Conservation (phyloP, 2,329 filamentous ascomycete species). For the Mycocentrospora acerina region DNA sequence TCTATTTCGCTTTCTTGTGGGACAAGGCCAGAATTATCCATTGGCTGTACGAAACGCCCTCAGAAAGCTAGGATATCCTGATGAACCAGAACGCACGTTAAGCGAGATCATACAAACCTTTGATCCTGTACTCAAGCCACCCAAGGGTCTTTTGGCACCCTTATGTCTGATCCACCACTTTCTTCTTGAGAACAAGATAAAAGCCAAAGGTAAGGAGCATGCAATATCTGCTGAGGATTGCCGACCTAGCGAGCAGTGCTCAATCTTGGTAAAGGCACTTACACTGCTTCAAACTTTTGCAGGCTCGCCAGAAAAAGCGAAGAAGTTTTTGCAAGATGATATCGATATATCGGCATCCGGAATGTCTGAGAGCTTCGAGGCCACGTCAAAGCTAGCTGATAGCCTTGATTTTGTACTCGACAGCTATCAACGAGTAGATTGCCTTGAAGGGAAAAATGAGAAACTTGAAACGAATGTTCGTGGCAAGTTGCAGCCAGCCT, state of each 20-base stretch:
- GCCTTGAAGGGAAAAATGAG: conserved; percentile 1
- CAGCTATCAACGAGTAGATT: not conserved
- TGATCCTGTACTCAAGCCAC: conserved; percentile 1
- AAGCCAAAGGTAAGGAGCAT: not conserved
- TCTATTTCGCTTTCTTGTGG: conserved; percentile 7
- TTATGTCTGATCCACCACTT: conserved; percentile 5
- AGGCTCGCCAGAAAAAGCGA: conserved; percentile 2
- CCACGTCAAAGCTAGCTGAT: not conserved
- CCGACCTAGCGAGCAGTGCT: not conserved
- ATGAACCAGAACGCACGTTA: not conserved
- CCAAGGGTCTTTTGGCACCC: not conserved
- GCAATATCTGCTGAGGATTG: not conserved
- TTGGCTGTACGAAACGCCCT: conserved; percentile 6
- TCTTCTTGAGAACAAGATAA: not conserved
- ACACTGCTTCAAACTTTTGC: conserved; percentile 9
- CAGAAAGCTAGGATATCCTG: conserved; percentile 5
- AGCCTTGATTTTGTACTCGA: conserved; percentile 8
- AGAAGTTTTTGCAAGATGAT: conserved; percentile 3
- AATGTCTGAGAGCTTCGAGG: conserved; percentile 4
- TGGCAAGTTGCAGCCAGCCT: conserved; percentile 1
- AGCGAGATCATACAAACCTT: not conserved
- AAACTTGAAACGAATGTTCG: conserved; percentile 1
- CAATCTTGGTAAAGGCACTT: conserved; percentile 11
- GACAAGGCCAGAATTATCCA: conserved; percentile 3
- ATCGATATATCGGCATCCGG: not conserved